Evolutionary conservation across 805 yeast species (phyloP), one percentile per base, ranked within the genome.

Genomic region (Candida koratica): DNA sequence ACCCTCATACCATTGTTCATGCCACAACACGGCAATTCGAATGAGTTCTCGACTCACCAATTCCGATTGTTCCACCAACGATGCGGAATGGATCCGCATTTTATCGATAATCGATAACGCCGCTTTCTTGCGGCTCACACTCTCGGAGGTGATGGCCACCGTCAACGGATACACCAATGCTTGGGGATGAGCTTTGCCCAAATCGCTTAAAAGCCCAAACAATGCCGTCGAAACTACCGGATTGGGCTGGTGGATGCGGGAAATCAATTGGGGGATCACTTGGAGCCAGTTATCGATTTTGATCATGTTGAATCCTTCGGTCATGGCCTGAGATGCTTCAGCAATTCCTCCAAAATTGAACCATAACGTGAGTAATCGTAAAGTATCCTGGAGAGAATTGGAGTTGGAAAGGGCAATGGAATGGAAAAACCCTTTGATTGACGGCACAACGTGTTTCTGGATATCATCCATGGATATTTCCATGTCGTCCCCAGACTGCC

Each of bases 1-100:
- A 2, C 95, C 97, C 61, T 90, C 97, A 49, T 88, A 89, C 98
- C 99, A 93, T 55, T 84, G 82, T 52, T 93, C 99, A 52, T 88
- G 95, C 97, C 98, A 89, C 42, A 93, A 61, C 3, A 90, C 96
- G 1, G 97, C 96, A 12, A 88, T 96, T 46, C 97, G 70, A 44
- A 93, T 89, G 38, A 93, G 73, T 53, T 93, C 98, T 46, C 80
- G 81, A 61, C 95, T 84, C n/a, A 93, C 97, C 37, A 89, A 58
- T 48, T 88, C 96, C 0, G 97, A 89, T 55, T 93, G 97, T 44
- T 83, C 88, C 17, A 93, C 96, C 42, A 93, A 65, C 0, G 67
- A 62, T 0, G 97, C 75, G 28, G 95, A 84, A 49, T 93, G 97
- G 3, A 81, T 72, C 46, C 95, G 70, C 95, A 93, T 86, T 53